Base-by-base conservation (phyloP, 108 stramenopile species). In the Chaetoceros tenuissimus region DNA sequence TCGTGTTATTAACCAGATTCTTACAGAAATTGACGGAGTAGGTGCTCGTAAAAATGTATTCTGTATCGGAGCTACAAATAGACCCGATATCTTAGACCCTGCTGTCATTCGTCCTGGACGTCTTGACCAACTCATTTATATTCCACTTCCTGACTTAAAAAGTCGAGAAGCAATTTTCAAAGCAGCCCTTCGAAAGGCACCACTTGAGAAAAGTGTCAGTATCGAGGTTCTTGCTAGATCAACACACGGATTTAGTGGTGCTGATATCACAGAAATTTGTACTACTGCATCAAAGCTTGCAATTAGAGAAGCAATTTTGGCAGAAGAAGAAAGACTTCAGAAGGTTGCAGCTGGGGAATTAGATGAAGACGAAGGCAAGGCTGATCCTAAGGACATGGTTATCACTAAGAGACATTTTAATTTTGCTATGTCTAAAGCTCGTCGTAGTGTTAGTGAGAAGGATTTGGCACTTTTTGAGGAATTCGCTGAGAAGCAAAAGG, bases 21-120 rank as follows among this genome's bases (percentile, higher is more conserved):
- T 99, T 21, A 94, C 95, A 2, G 98, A 99, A 71, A 95, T 99
- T 76, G 97, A 98, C 64, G 98, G 97, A 43, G 80, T 97, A 28
- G 97, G 95, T 20, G 91, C 87, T n/a, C 72, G 89, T 43, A 94
- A 94, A 72, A 88, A 85, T 25, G 81, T 95, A 2, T 94, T 95
- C 57, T 87, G 95, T 19, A 92, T 97, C 59, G 96, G 88, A 31
- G 96, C 96, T 5, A 97, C 96, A 2, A 97, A 97, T 66, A 74
- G 96, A 53, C 94, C 92, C 1, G 94, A 96, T 68, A 84, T 95
- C 49, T 68, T 97, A 2, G 96, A 97, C 52, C 86, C 92, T 30
- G 96, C 92, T 40, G 81, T 97, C 40, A 91, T 93, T 56, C 83
- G 96, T 64, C 94, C 96, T 28, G 96, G 96, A 43, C 94, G 96